Conservation (phyloP, 192 early-diverging fungal genomes). For the Rhizoclosmatium sp. region DNA sequence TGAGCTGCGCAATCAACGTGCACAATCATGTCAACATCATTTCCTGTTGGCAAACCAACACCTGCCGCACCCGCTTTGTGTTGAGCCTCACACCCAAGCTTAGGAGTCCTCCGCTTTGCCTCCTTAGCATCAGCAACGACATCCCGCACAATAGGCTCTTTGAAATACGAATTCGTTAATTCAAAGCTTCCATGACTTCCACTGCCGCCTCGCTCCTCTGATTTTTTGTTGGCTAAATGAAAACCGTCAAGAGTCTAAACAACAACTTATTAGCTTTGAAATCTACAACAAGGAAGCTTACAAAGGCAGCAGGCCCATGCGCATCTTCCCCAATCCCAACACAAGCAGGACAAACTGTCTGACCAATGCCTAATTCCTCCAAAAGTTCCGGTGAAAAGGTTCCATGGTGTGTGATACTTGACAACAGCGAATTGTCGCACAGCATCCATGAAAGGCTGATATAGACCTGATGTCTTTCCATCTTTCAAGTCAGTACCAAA, state of each 20-base stretch:
- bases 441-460: slow-evolving; percentile 12
- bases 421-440: background rate
- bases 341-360: slow-evolving; percentile 5
- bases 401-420: background rate
- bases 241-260: slow-evolving; percentile 4
- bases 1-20: slow-evolving; percentile 8
- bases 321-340: background rate
- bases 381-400: background rate
- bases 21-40: slow-evolving; percentile 18
- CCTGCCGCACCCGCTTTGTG: background rate
- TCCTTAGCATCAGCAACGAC: background rate
- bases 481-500: background rate
- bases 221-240: slow-evolving; percentile 4
- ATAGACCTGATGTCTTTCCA: background rate
- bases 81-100: background rate
- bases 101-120: background rate
- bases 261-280: background rate
- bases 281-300: background rate
- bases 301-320: background rate
- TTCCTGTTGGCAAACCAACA: background rate
- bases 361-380: background rate
- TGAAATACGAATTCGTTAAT: background rate
- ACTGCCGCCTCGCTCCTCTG: background rate
- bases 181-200: slow-evolving; percentile 1
- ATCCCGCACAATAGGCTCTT: background rate